Conservation (phyloP, 306 rosid genomes). For the Hylodesmum podocarpum region DNA sequence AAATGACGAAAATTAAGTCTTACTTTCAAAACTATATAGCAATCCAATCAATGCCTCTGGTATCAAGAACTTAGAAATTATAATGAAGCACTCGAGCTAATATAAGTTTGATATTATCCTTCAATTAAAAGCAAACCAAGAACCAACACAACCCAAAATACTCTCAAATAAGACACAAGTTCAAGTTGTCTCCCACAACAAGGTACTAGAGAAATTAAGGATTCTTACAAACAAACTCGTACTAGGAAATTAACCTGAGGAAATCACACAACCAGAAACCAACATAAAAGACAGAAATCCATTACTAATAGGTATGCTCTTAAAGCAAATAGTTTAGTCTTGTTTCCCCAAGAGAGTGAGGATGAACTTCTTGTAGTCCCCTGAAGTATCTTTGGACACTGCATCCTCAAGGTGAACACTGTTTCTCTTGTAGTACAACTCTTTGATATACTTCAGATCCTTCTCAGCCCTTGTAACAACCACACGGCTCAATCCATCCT, state of each 20-base stretch:
- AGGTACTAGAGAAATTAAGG: neutral
- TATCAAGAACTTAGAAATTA: no score
- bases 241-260: neutral
- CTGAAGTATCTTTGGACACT: slow-evolving; percentile 62
- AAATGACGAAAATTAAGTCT: no score
- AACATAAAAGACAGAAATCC: neutral
- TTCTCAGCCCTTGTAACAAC: slow-evolving; percentile 83
- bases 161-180: neutral
- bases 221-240: neutral
- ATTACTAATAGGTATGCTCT: neutral
- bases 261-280: slow-evolving; percentile 6
- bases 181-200: slow-evolving; percentile 7
- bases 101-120: neutral
- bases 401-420: slow-evolving; percentile 67
- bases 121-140: neutral
- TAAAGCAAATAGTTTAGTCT: slow-evolving; percentile 23
- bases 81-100: no score
- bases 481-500: slow-evolving; percentile 74
- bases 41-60: no score
- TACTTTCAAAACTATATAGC: no score
- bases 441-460: slow-evolving; percentile 71
- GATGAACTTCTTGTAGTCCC: slow-evolving; percentile 78
- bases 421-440: slow-evolving; percentile 77
- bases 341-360: slow-evolving; percentile 71
- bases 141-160: neutral